A percentile compares a stretch with the other conserved stretches of the same genome.
Evolutionary conservation across 305 asterid species (phyloP).

Genomic region (Andrographis paniculata): DNA sequence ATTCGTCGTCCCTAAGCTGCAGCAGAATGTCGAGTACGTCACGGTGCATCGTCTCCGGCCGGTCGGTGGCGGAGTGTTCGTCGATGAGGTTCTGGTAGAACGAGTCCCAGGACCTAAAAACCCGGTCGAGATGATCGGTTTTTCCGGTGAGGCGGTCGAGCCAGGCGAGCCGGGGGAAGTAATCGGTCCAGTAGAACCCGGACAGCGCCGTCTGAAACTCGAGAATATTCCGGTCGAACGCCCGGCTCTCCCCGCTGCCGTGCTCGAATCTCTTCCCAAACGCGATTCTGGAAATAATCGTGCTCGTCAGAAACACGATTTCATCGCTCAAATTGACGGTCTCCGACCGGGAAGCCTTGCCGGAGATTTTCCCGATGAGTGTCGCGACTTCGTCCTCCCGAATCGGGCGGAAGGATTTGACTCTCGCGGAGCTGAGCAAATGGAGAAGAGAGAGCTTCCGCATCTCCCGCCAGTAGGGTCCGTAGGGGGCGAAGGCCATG

Average conservation of each 20-base stretch:
- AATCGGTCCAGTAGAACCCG: constrained; percentile 13
- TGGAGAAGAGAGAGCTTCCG: constrained; percentile 15
- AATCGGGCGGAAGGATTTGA: constrained; percentile 8
- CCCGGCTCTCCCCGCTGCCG: constrained; percentile 15
- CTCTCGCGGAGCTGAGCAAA: constrained; percentile 15
- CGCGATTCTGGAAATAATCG: constrained; percentile 24
- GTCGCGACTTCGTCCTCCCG: constrained; percentile 17
- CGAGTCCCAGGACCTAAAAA: constrained; percentile 17
- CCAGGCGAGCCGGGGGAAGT: constrained; percentile 23
- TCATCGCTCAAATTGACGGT: constrained; percentile 2
- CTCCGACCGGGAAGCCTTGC: not conserved
- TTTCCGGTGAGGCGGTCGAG: constrained; percentile 22
- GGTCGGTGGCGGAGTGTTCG: constrained; percentile 26
- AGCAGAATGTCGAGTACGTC: constrained; percentile 28
- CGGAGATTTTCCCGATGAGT: not conserved
- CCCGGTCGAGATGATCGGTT: constrained; percentile 19
- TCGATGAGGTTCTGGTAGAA: constrained; percentile 33
- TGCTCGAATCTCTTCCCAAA: constrained; percentile 30
- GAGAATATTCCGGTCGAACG: constrained; percentile 9
- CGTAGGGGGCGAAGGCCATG: constrained; percentile 16
- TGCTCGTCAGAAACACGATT: constrained; percentile 4
- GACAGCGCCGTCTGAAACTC: constrained; percentile 11
- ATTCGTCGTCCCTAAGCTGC: constrained; percentile 11
- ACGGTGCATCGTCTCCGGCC: constrained; percentile 23
- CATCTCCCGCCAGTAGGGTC: constrained; percentile 21